Evolutionary conservation across 202 grass and related monocot species (phyloP), one percentile per base, ranked within the genome.

Genomic region (Sporobolus alterniflorus): DNA sequence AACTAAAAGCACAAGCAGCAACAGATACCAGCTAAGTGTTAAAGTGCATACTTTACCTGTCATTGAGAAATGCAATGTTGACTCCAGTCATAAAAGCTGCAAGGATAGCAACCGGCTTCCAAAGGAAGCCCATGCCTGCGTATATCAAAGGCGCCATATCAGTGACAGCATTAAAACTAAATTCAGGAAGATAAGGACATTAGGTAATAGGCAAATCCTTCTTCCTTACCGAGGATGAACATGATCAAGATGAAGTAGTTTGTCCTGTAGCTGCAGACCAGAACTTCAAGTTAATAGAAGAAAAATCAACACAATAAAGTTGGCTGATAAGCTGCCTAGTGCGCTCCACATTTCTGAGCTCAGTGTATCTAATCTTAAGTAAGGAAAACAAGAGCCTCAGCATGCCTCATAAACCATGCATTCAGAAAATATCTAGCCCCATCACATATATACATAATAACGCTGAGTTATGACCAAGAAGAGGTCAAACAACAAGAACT

Each of bases 171-270:
- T 0, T 32, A 32, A 63, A 63, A 63, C 25, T 36, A 67, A 11
- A 62, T 16, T 28, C 10, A 76, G 43, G 14, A 81, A 65, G 12
- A 79, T 63, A 22, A 46, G 28, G 68, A 39, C 11, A 43, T 62
- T 9, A 28, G 54, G 52, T 52, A 43, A 66, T 9, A 28, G 54
- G 52, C 55, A 71, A 72, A 82, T 47, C 11, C 15, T 67, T 48
- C 28, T 83, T 64, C 8, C 89, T 42, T 96, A 99, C 93, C 91
- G n/a, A 96, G 96, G 82, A 99, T 92, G 81, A 94, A 89, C 74
- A 89, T 71, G 65, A 96, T 85, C 89, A 96, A 82, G 51, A 96
- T 92, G 91, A 96, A 99, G 70, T 99, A 99, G 75, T 99, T 99
- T 64, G 96, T 94, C 87, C 96, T 90, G 96, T 99, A 96, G 78